Percentiles rank a stretch among this genome's conserved stretches.
Conservation (phyloP, 2,329 filamentous ascomycete genomes). For the Pochonia chlamydosporia region DNA sequence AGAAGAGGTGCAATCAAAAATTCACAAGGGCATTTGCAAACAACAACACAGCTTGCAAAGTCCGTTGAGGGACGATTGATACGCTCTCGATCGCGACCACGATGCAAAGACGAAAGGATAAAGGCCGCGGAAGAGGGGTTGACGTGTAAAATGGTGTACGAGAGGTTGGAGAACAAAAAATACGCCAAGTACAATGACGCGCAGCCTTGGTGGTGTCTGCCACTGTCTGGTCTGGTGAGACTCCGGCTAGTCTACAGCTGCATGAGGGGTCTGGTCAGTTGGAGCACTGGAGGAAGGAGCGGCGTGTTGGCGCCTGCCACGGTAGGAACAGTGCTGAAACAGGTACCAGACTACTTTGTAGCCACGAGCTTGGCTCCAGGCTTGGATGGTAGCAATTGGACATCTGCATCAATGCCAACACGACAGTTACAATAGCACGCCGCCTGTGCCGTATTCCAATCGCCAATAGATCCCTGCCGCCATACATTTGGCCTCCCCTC, state of each 20-base stretch:
- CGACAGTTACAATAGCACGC: background rate
- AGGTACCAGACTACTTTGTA: background rate
- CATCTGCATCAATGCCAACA: no score
- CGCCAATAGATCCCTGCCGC: background rate
- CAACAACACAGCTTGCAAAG: background rate
- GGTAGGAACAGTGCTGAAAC: background rate
- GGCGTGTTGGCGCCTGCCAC: background rate
- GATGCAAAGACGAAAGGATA: background rate
- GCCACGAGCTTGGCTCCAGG: no score
- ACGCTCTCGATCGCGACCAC: background rate
- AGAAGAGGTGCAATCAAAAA: background rate
- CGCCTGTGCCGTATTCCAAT: background rate
- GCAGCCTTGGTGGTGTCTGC: no score
- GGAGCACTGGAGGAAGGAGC: no score
- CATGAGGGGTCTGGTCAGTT: no score
- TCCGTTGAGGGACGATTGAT: background rate
- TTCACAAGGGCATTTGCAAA: background rate
- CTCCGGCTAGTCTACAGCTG: no score
- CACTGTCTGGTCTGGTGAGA: no score
- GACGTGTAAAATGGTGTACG: no score
- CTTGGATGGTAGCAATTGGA: no score
- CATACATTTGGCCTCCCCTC: background rate
- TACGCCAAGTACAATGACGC: no score
- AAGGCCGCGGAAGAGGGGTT: no score
- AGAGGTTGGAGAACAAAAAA: no score